Evolutionary conservation across 345 rosid species (phyloP).

Genomic region (Aethionema arabicum): DNA sequence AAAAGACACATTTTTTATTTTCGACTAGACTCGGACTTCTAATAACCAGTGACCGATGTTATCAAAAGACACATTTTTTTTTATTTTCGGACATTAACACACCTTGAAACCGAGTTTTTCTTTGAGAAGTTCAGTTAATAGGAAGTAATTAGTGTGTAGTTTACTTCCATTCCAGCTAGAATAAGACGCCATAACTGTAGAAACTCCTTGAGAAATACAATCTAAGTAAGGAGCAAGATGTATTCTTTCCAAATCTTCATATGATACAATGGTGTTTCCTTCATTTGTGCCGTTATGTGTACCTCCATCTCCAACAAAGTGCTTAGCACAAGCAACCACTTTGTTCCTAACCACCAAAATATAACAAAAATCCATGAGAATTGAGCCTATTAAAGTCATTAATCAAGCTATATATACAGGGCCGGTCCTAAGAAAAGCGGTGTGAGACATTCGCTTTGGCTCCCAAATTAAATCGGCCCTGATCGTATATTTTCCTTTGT

Average conservation of each 20-base stretch:
- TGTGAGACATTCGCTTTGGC: too few relatives aligned
- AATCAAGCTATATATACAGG: slow-evolving; percentile 22
- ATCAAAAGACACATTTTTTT: too few relatives aligned
- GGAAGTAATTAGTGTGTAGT: slow-evolving; percentile 63
- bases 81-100: background rate
- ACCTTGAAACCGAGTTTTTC: slow-evolving; percentile 80
- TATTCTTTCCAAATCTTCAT: slow-evolving; percentile 57
- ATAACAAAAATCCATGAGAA: slow-evolving; percentile 13
- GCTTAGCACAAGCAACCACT: slow-evolving; percentile 89
- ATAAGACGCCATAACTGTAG: slow-evolving; percentile 82
- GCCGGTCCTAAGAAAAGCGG: too few relatives aligned
- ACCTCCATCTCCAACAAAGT: slow-evolving; percentile 94
- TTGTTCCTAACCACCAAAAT: slow-evolving; percentile 46
- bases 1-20: too few relatives aligned
- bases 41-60: too few relatives aligned
- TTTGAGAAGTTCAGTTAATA: slow-evolving; percentile 75
- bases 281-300: slow-evolving; percentile 67
- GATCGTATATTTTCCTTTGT: too few relatives aligned
- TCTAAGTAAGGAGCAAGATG: slow-evolving; percentile 66
- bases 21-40: too few relatives aligned
- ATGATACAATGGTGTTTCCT: slow-evolving; percentile 58
- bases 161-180: slow-evolving; percentile 77
- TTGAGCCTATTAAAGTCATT: background rate
- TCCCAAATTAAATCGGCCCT: too few relatives aligned
- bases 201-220: slow-evolving; percentile 70